Evolutionary conservation across 495 filamentous ascomycete species (phyloP), one percentile per base, ranked within the genome.

Genomic region (Penicillium riverlandense): DNA sequence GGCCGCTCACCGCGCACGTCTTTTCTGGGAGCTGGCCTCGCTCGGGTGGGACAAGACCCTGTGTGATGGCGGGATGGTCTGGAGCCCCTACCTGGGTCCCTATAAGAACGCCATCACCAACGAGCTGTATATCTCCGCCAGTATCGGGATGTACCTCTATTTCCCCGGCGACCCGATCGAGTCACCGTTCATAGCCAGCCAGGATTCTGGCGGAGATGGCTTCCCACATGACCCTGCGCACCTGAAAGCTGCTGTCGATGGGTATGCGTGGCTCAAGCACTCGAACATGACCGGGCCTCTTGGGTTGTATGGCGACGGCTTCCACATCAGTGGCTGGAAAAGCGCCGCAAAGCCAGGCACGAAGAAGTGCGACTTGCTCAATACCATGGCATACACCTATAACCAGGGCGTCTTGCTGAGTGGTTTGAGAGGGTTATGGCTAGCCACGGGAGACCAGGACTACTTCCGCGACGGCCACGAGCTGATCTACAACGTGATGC

Each of bases 61-160:
- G 2, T 96, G 92, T 52, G 77, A 77, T 10, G 92, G 92, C 11
- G 92, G 92, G 3, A 96, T 98, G 89, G 71, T 83, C 39, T 98
- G 92, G 92, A 92, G 82, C 38, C 92, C 88, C 6, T 75, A 79
- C 39, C 65, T 95, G 34, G 62, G 68, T 14, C 89, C 91, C 0
- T 96, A 98, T 65, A 98, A 97, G 61, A 98, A 98, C 55, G 90
- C 92, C 44, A 91, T 98, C 50, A 98, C 92, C 29, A 98, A 98
- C 58, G 82, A 97, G 58, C 75, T 96, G 8, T 97, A 72, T 56
- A 87, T 96, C 42, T 70, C 89, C 0, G 88, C 87, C 1, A 89
- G 83, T 38, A 77, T 94, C 37, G 76, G 71, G 14, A 97, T 98
- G 92, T 98, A 94, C 58, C 76, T 94, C 4, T 77, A 92, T 59